Evolutionary conservation across 768 basidiomycete genomes (phyloP).

Genomic region (Tephrocybe sp.): DNA sequence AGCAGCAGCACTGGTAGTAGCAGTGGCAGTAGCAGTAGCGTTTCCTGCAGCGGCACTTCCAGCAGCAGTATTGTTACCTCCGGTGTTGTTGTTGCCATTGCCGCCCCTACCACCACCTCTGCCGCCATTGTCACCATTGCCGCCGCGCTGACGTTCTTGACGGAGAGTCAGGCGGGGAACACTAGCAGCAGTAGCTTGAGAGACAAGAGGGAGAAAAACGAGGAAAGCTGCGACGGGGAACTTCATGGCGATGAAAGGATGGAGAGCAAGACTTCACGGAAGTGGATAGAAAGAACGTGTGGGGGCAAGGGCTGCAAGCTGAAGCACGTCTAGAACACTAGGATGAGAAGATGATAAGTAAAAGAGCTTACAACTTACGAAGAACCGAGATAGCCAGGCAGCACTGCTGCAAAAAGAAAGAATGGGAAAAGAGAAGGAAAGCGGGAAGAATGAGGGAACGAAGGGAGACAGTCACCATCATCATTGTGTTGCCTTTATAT

Average conservation of each 20-base stretch:
- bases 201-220: constrained; percentile 39
- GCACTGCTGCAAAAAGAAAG: constrained; percentile 52
- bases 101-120: not conserved
- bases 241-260: constrained; percentile 46
- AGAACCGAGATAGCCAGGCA: constrained; percentile 34
- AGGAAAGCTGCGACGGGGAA: constrained; percentile 41
- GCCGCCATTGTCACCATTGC: constrained; percentile 16
- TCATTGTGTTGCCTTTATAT: constrained; percentile 12
- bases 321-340: constrained; percentile 19
- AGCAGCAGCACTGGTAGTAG: not conserved
- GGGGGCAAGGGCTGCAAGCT: constrained; percentile 27
- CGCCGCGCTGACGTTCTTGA: constrained; percentile 20
- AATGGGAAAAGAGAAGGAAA: constrained; percentile 25
- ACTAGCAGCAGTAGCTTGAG: constrained; percentile 29
- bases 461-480: constrained; percentile 16
- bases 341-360: not conserved
- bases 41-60: not conserved
- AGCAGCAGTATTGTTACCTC: not conserved
- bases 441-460: constrained; percentile 19
- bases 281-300: constrained; percentile 41
- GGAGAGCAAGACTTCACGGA: constrained; percentile 42
- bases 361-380: constrained; percentile 18
- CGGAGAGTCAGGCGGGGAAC: constrained; percentile 26
- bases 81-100: not conserved
- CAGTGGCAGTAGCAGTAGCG: constrained; percentile 8